Evolutionary conservation across 345 rosid genomes (phyloP).

Genomic region (Heritiera littoralis): DNA sequence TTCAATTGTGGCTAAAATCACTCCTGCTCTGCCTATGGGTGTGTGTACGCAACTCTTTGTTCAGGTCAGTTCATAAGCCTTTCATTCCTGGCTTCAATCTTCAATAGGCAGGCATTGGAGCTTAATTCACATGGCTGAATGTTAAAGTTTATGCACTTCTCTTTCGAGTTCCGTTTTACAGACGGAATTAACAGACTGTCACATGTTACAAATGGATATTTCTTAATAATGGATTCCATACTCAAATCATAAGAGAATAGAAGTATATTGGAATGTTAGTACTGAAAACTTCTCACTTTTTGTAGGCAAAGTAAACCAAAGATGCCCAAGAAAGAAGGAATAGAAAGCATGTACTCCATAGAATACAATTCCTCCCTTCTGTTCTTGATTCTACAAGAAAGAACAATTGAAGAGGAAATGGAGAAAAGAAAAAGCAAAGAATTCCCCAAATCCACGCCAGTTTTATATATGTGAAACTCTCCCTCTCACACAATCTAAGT

Average conservation of each 20-base stretch:
- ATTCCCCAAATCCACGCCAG: conserved; percentile 30
- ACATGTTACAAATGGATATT: too few species aligned
- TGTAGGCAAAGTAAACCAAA: background rate
- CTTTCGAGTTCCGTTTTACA: too few species aligned
- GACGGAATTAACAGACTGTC: too few species aligned
- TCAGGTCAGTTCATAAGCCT: too few species aligned
- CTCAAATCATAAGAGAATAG: background rate
- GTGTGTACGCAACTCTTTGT: background rate
- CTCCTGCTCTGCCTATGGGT: background rate
- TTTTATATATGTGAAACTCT: conserved; percentile 13
- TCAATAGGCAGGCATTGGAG: too few species aligned
- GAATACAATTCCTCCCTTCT: conserved; percentile 11
- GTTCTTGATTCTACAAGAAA: conserved; percentile 4
- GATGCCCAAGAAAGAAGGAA: background rate
- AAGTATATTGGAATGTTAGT: too few species aligned
- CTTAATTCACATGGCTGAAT: too few species aligned
- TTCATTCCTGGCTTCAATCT: too few species aligned
- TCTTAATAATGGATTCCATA: too few species aligned
- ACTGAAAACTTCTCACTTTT: background rate
- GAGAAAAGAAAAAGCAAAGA: conserved; percentile 8
- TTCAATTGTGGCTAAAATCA: conserved; percentile 1
- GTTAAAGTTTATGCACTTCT: too few species aligned
- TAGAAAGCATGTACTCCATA: background rate
- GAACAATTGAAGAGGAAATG: conserved; percentile 15
- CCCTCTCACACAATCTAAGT: conserved; percentile 27